Base-by-base conservation (phyloP, 495 filamentous ascomycete genomes). In the Bathelium albidoporum region DNA sequence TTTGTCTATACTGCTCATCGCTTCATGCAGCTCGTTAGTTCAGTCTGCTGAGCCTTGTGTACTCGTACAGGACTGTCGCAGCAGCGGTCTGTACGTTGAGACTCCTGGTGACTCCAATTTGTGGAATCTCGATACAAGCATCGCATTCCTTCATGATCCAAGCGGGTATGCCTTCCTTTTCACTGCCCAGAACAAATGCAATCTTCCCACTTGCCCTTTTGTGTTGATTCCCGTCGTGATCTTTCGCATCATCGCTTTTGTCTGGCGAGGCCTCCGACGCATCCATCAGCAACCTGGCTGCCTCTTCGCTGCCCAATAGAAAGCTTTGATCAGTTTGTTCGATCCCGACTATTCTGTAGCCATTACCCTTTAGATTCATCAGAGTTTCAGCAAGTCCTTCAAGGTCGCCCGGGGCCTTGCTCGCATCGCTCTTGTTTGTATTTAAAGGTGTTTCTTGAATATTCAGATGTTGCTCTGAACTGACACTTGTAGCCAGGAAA, bases 41-140 rank as follows among this genome's bases (percentile, higher is more conserved):
- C 9, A 29, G 9, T 5, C 16, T 29, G 11, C 20, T 55, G 2
- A 55, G 72, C 62, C 73, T 68, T 64, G 61, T 58, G 59, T 68
- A 79, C 70, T 81, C 79, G 70, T 73, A 79, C 60, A 78, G 32
- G 58, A 76, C 77, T 52, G 80, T 72, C 2, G 70, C 78, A 20
- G 75, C 79, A 31, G 79, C 79, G 3, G 78, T 81, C 68, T 81
- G 79, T 52, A 81, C 79, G 68, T 81, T 81, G 72, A 81, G 70
- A 66, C 79, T 81, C 62, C 79, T 73, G 26, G 79, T 80, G 24
- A 78, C 70, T 0, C 79, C 79, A 55, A 65, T 65, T 66, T 81
- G 79, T 58, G 64, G 66, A 60, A 81, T 79, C 70, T 81, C 79
- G 2, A 81, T 76, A 64, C 78, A 79, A 59, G 75, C 34, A 65